Conservation (phyloP, 2,329 filamentous ascomycete species). For the Aspergillus floridensis region DNA sequence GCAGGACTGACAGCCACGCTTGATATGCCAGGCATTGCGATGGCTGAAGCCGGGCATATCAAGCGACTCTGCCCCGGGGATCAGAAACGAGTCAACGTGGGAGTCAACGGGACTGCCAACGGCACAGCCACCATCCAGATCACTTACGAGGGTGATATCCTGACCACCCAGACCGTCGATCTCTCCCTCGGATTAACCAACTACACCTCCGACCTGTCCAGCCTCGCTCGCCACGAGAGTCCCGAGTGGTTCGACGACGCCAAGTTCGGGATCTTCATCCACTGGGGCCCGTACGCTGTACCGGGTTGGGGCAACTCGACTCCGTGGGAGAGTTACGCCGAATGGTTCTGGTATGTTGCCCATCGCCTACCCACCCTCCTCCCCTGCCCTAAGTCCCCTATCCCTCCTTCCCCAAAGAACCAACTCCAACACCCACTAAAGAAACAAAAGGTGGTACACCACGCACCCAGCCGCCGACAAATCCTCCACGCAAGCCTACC, state of each 20-base stretch:
- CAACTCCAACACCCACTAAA: neutral
- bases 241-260: conserved; percentile 49
- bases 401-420: neutral
- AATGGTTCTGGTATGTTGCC: conserved; percentile 29
- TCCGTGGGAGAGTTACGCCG: conserved; percentile 40
- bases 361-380: no score
- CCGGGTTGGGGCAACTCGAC: conserved; percentile 53
- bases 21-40: neutral
- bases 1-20: neutral
- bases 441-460: conserved; percentile 50
- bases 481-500: conserved; percentile 48
- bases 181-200: conserved; percentile 4
- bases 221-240: neutral
- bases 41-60: neutral
- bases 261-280: conserved; percentile 62
- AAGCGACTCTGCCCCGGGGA: conserved; percentile 2
- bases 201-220: neutral
- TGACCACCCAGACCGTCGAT: neutral
- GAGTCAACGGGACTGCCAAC: neutral
- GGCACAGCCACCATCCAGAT: neutral
- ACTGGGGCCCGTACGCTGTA: conserved; percentile 58
- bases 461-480: conserved; percentile 41
- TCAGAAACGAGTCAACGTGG: conserved; percentile 1
- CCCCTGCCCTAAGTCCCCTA: no score
- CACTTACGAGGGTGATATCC: neutral